Conservation (phyloP, 2,329 filamentous ascomycete genomes). For the Ciborinia camelliae region DNA sequence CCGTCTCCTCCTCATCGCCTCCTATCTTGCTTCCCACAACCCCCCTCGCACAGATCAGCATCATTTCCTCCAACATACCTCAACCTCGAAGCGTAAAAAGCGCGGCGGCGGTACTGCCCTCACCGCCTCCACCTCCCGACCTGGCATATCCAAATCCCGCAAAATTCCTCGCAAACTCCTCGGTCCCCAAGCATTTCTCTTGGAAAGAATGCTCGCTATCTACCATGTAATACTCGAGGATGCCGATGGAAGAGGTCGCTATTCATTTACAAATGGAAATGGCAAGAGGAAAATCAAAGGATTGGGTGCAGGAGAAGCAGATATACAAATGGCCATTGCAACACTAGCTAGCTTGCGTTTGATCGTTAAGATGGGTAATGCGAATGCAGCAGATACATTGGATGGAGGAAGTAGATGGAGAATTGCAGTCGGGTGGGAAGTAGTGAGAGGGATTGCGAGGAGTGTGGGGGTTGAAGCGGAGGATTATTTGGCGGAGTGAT, state of each 20-base stretch:
- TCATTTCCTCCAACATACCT: slow-evolving; percentile 59
- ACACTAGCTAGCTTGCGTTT: slow-evolving; percentile 70
- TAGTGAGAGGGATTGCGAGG: slow-evolving; percentile 65
- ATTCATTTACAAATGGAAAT: slow-evolving; percentile 7
- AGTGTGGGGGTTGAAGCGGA: slow-evolving; percentile 75
- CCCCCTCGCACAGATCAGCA: slow-evolving; percentile 67
- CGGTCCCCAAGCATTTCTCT: slow-evolving; percentile 70
- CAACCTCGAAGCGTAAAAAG: slow-evolving; percentile 39
- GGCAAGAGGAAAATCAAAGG: slow-evolving; percentile 19
- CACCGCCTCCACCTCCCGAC: slow-evolving; percentile 29
- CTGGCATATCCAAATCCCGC: slow-evolving; percentile 51
- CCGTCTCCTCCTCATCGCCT: slow-evolving; percentile 69
- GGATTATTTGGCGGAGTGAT: slow-evolving; percentile 68
- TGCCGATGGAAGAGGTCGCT: slow-evolving; percentile 31
- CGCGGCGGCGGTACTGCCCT: slow-evolving; percentile 45
- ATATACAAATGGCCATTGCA: slow-evolving; percentile 63
- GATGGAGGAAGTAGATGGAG: slow-evolving; percentile 72
- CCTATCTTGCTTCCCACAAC: slow-evolving; percentile 81
- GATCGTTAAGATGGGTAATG: slow-evolving; percentile 59
- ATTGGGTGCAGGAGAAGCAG: slow-evolving; percentile 41
- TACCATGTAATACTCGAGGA: slow-evolving; percentile 62
- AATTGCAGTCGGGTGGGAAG: slow-evolving; percentile 76
- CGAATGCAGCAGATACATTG: slow-evolving; percentile 56
- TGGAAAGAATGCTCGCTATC: slow-evolving; percentile 77
- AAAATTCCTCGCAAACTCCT: slow-evolving; percentile 76